Conservation (phyloP, 2,329 filamentous ascomycete species). For the Eurotiales sp. region DNA sequence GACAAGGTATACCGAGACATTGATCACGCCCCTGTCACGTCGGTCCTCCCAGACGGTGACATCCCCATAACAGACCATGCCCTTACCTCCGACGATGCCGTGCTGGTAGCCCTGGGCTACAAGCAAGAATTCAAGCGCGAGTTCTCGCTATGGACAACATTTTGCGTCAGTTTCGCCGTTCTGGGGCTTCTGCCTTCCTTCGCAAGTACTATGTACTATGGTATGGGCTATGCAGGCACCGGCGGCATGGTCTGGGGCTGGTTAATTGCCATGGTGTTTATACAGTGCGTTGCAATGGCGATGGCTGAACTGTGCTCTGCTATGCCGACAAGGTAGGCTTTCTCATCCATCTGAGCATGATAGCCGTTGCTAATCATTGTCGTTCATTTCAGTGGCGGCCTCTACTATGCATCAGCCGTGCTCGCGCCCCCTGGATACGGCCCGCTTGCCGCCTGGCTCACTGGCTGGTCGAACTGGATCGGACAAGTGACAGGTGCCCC, state of each 20-base stretch:
- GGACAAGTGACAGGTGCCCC: constrained; percentile 64
- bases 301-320: constrained; percentile 70
- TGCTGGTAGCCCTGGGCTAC: constrained; percentile 46
- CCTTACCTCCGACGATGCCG: constrained; percentile 39
- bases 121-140: constrained; percentile 65
- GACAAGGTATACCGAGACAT: constrained; percentile 19
- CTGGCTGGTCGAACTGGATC: constrained; percentile 68
- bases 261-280: constrained; percentile 68
- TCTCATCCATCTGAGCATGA: not conserved
- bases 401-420: constrained; percentile 72
- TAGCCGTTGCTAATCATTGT: too few species aligned
- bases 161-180: constrained; percentile 71
- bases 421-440: constrained; percentile 64
- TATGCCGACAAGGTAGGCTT: constrained; percentile 61
- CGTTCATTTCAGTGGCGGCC: constrained; percentile 50
- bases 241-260: constrained; percentile 73
- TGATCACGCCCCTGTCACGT: constrained; percentile 33
- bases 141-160: constrained; percentile 70
- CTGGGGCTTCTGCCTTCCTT: constrained; percentile 68
- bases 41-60: constrained; percentile 35
- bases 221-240: constrained; percentile 56
- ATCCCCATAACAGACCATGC: constrained; percentile 32
- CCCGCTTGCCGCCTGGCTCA: constrained; percentile 65
- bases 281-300: constrained; percentile 65
- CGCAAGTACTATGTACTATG: constrained; percentile 68